Conservation (phyloP, 2,329 filamentous ascomycete genomes). For the Fusarium praegraminearum region DNA sequence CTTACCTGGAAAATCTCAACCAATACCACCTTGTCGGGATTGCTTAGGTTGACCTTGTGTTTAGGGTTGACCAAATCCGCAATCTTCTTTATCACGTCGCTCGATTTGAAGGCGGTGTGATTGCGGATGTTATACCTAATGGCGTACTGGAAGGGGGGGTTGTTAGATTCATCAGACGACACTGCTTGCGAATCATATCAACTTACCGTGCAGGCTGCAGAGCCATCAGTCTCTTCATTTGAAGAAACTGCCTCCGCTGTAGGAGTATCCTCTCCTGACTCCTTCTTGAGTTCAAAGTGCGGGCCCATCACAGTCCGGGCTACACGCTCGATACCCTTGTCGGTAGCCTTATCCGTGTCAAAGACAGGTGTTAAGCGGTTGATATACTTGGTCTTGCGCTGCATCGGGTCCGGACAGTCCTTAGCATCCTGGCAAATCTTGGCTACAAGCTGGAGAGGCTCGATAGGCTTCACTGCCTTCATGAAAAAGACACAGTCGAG, state of each 20-base stretch:
- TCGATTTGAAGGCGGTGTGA: conserved; percentile 75
- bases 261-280: conserved; percentile 34
- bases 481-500: conserved; percentile 75
- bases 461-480: conserved; percentile 66
- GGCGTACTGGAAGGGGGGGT: conserved; percentile 71
- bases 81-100: conserved; percentile 77
- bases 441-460: conserved; percentile 66
- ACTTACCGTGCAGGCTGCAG: conserved; percentile 58
- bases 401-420: conserved; percentile 55
- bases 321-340: conserved; percentile 74
- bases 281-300: conserved; percentile 67
- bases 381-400: conserved; percentile 67
- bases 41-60: conserved; percentile 82
- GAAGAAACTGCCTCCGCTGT: conserved; percentile 24
- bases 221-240: conserved; percentile 28
- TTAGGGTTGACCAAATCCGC: conserved; percentile 72
- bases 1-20: conserved; percentile 84
- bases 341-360: conserved; percentile 72
- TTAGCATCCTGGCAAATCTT: conserved; percentile 68
- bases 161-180: conserved; percentile 32
- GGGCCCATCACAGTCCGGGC: conserved; percentile 71
- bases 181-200: conserved; percentile 12
- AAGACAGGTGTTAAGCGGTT: conserved; percentile 68
- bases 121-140: conserved; percentile 83
- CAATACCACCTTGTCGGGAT: conserved; percentile 82